Evolutionary conservation across 1,284 basidiomycete genomes (phyloP), one percentile per base, ranked within the genome.

Genomic region (Marasmius oreades): DNA sequence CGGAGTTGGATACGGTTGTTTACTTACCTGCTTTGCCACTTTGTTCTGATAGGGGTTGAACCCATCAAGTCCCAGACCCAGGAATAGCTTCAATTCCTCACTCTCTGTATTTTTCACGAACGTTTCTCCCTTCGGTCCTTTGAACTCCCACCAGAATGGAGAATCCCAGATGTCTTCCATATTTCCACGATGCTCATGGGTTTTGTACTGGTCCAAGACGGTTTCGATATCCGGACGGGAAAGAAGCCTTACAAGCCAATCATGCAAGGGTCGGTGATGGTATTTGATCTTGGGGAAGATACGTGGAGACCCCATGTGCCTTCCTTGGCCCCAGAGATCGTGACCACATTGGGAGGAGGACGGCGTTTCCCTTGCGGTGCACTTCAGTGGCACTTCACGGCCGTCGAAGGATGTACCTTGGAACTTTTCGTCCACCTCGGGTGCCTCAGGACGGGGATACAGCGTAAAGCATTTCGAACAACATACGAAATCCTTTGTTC

Each of bases 51-150:
- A 52, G 12, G 56, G 56, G 24, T 58, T 59, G 45, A 59, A 59
- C 31, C 58, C 55, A 51, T 59, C 58, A 20, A 57, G 31, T 10
- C 45, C 52, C 36, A 59, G 37, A 14, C 56, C 55, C 47, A 59
- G 57, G 14, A 55, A 22, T 22, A 55, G 55, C 5, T 31, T 23
- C 33, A 55, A 39, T 26, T 52, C 34, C 18, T 20, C 26, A 18
- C 48, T 22, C 53, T 44, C 47, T 18, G 48, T 55, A 31, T 55
- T 44, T 2, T 55, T 33, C 53, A 55, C 48, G n/a, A n/a, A n/a
- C n/a, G n/a, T n/a, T n/a, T n/a, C n/a, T n/a, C n/a, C n/a, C n/a
- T n/a, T n/a, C n/a, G n/a, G n/a, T n/a, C n/a, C n/a, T n/a, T n/a
- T n/a, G n/a, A n/a, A n/a, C n/a, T n/a, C n/a, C n/a, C n/a, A n/a